phyloP scores from a whole-genome alignment of 2,329 filamentous ascomycete species.

The Aureobasidium vineae region DNA sequence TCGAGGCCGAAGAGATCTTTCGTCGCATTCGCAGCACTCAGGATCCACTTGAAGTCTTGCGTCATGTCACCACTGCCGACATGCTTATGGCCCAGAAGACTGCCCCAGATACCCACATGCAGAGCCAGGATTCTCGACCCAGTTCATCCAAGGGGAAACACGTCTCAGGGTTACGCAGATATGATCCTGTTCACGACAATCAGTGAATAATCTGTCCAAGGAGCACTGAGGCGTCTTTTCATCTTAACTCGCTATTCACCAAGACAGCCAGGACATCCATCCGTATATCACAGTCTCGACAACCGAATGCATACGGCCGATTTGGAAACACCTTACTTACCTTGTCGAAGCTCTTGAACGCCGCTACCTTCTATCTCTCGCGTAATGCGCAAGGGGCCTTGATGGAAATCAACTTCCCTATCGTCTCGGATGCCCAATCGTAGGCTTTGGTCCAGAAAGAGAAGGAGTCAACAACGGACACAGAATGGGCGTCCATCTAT shows the following conservation, averaged over 20 bases:
- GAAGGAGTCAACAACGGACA: neutral
- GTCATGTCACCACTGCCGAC: slow-evolving; percentile 18
- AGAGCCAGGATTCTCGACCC: neutral
- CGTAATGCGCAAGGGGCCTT: no score
- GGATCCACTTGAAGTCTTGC: slow-evolving; percentile 15
- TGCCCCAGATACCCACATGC: neutral
- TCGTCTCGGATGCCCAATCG: neutral
- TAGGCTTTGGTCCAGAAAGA: neutral
- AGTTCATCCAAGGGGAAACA: neutral
- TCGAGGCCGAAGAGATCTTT: slow-evolving; percentile 24
- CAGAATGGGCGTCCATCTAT: neutral
- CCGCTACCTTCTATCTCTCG: neutral
- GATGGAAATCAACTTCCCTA: no score
- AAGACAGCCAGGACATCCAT: neutral
- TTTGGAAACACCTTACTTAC: no score
- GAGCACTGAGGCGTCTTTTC: neutral
- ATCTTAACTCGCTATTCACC: neutral
- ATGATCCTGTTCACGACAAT: slow-evolving; percentile 15
- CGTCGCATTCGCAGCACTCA: slow-evolving; percentile 23
- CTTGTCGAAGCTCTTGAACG: neutral
- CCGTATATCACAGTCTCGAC: neutral
- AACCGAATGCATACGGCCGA: neutral
- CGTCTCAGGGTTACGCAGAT: neutral
- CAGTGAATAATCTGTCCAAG: neutral
- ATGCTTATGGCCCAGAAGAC: slow-evolving; percentile 9